Evolutionary conservation across 495 filamentous ascomycete genomes (phyloP).

Genomic region (Hypoxylon lienhwacheense): DNA sequence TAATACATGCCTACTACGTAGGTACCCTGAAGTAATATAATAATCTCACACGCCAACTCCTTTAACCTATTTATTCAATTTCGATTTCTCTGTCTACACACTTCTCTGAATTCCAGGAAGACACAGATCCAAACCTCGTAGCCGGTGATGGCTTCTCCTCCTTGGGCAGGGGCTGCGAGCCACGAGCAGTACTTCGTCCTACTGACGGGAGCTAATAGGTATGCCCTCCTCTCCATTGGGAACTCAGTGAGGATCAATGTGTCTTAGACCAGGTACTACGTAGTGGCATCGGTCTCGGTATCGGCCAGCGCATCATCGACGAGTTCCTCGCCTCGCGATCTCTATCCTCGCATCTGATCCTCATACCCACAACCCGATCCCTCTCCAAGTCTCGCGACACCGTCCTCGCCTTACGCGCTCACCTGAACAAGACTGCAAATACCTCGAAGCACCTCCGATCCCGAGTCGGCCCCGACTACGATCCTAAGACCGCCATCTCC

Average conservation of each 20-base stretch:
- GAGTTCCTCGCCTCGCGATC: conserved; percentile 77
- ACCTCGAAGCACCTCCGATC: conserved; percentile 43
- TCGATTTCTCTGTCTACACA: too few species aligned
- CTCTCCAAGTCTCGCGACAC: conserved; percentile 62
- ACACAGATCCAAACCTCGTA: neutral
- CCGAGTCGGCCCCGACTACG: conserved; percentile 46
- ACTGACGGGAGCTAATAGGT: conserved; percentile 79
- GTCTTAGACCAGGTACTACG: conserved; percentile 29
- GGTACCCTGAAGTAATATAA: too few species aligned
- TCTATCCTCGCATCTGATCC: conserved; percentile 60
- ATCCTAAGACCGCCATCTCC: conserved; percentile 46
- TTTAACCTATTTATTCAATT: too few species aligned
- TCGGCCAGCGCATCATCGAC: conserved; percentile 83
- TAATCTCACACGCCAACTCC: too few species aligned
- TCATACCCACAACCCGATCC: conserved; percentile 69
- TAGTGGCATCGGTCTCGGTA: conserved; percentile 88
- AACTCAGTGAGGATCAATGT: conserved; percentile 2
- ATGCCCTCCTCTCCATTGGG: conserved; percentile 19
- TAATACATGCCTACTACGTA: too few species aligned
- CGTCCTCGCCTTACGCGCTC: conserved; percentile 53
- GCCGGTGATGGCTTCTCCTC: conserved; percentile 46
- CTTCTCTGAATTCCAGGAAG: too few species aligned
- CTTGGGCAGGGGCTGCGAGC: conserved; percentile 53
- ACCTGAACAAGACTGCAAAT: conserved; percentile 51
- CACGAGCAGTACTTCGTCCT: conserved; percentile 57